Conservation (phyloP, 2,329 filamentous ascomycete genomes). For the Penicillium frequentans region DNA sequence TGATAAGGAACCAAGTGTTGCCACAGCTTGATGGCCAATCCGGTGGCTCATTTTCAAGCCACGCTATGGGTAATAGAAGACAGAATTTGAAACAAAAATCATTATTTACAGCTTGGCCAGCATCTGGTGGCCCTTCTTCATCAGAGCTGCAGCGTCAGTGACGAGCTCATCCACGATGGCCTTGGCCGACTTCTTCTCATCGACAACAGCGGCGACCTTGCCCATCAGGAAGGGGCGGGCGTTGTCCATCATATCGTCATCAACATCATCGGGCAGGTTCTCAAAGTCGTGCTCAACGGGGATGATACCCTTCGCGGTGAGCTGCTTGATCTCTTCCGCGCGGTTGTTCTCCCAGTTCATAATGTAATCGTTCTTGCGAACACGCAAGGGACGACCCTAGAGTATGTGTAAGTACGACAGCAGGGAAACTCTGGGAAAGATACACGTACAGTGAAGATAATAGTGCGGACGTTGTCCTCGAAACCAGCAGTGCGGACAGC, state of each 20-base stretch:
- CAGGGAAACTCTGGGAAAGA: background rate
- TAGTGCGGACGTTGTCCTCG: conserved; percentile 93
- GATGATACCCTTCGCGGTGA: conserved; percentile 84
- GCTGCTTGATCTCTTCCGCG: conserved; percentile 82
- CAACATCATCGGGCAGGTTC: conserved; percentile 68
- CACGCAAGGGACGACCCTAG: conserved; percentile 81
- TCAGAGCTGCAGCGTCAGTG: conserved; percentile 69
- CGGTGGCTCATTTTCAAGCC: background rate
- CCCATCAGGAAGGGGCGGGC: conserved; percentile 93
- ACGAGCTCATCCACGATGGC: conserved; percentile 94
- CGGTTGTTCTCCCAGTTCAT: conserved; percentile 95
- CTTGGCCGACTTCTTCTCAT: conserved; percentile 89
- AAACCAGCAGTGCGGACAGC: conserved; percentile 87
- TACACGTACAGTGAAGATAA: conserved; percentile 79
- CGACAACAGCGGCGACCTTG: conserved; percentile 90
- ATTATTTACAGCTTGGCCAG: conserved; percentile 66
- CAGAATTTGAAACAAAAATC: background rate
- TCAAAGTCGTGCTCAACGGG: conserved; percentile 95
- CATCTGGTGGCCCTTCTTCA: conserved; percentile 67
- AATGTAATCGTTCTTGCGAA: conserved; percentile 92
- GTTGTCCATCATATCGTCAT: conserved; percentile 88
- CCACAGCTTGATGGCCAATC: background rate
- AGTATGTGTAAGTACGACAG: conserved; percentile 14
- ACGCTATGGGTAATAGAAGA: background rate
- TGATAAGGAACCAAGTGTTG: background rate